Conservation (phyloP, 2,329 filamentous ascomycete species). For the Cladosporium sp. region DNA sequence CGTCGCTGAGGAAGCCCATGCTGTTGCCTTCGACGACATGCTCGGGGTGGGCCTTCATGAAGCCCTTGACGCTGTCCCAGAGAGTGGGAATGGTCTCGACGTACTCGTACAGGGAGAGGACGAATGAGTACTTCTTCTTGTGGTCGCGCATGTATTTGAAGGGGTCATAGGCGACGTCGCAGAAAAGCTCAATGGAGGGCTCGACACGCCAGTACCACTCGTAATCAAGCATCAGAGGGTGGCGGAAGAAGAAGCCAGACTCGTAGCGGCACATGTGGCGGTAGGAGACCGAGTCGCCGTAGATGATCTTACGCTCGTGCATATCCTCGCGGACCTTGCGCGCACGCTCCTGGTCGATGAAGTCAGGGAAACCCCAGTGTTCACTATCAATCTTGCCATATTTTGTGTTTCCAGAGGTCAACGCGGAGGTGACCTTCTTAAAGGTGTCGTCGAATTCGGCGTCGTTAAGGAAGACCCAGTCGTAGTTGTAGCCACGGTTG, state of each 20-base stretch:
- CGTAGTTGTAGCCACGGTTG: constrained; percentile 94
- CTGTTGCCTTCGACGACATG: constrained; percentile 81
- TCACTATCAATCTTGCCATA: constrained; percentile 87
- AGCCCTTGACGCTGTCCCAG: constrained; percentile 93
- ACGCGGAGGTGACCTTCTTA: constrained; percentile 81
- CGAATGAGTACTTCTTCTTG: constrained; percentile 97
- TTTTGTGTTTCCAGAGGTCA: constrained; percentile 88
- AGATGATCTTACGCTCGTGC: constrained; percentile 92
- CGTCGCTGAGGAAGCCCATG: constrained; percentile 86
- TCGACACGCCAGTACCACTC: constrained; percentile 99
- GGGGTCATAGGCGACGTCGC: constrained; percentile 90
- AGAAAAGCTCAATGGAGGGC: constrained; percentile 93
- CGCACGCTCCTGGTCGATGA: constrained; percentile 93
- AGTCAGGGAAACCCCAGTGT: constrained; percentile 95
- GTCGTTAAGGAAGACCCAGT: constrained; percentile 99
- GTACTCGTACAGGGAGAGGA: constrained; percentile 93
- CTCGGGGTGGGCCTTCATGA: constrained; percentile 85
- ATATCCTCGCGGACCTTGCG: constrained; percentile 89
- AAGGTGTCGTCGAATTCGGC: constrained; percentile 89
- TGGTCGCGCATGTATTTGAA: constrained; percentile 96
- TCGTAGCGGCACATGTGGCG: constrained; percentile 99
- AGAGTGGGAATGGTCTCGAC: constrained; percentile 92
- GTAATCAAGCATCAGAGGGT: constrained; percentile 88
- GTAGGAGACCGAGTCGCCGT: constrained; percentile 94
- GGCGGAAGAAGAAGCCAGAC: constrained; percentile 98